These are phyloP conservation scores for Peniophora sp. DNA, from an alignment of 1,284 basidiomycete species.

Conservation along the genomic window DNA sequence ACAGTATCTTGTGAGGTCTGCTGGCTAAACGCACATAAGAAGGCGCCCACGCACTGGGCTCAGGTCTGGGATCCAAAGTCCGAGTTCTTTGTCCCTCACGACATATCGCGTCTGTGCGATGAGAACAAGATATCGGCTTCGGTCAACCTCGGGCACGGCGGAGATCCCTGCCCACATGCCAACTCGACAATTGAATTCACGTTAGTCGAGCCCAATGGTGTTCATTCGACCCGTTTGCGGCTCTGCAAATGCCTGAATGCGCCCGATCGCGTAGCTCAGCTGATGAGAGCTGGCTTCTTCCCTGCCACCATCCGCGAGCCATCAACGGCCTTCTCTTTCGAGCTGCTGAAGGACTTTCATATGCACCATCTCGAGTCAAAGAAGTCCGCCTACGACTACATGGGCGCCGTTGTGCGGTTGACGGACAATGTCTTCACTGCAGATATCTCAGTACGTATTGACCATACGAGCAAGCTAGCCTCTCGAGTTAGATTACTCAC, in stretches of 20 bases:
- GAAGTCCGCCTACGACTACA: not conserved
- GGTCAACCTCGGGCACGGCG: not conserved
- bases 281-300: not conserved
- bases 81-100: not conserved
- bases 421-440: not conserved
- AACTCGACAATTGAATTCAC: not conserved
- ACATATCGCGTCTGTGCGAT: not conserved
- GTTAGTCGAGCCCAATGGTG: not conserved
- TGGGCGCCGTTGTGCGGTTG: not conserved
- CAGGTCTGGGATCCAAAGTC: not conserved
- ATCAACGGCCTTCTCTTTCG: not conserved
- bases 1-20: not conserved
- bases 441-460: not conserved
- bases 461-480: too few relatives aligned
- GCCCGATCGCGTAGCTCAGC: not conserved
- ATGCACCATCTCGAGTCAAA: not conserved
- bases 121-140: not conserved
- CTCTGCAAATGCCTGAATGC: not conserved
- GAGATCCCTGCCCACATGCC: not conserved
- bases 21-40: not conserved
- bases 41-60: not conserved
- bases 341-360: not conserved
- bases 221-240: not conserved
- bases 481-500: too few relatives aligned
- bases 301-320: not conserved